A percentile compares a stretch with the other conserved stretches of the same genome.
These are phyloP conservation scores for Quercus rubra DNA, from an alignment of 306 rosid genomes.

Conservation along the genomic window DNA sequence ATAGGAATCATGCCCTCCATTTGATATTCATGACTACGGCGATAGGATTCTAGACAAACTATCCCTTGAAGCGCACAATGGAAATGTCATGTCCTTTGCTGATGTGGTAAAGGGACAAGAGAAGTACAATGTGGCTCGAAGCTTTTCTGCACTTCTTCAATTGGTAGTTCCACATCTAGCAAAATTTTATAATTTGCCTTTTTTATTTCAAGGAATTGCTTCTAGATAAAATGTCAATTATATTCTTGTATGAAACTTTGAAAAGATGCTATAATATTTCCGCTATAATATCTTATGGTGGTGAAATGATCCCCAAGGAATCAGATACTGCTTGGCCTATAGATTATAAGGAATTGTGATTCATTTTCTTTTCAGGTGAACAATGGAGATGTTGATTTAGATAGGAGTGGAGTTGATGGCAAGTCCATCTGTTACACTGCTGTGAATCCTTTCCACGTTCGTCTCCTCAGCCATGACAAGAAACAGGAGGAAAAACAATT, in stretches of 20 bases:
- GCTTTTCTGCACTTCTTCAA: slow-evolving; percentile 89
- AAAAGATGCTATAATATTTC: not conserved
- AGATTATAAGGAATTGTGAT: not conserved
- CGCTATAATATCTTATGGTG: not conserved
- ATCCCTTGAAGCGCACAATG: slow-evolving; percentile 49
- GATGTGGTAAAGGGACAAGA: slow-evolving; percentile 69
- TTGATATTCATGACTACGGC: slow-evolving; percentile 81
- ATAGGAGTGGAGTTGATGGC: slow-evolving; percentile 42
- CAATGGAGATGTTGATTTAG: slow-evolving; percentile 69
- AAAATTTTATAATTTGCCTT: no score
- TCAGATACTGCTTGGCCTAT: not conserved
- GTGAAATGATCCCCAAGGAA: not conserved
- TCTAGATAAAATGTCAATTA: not conserved
- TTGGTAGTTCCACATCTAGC: slow-evolving; percentile 49
- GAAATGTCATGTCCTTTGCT: slow-evolving; percentile 46
- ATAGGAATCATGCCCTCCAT: slow-evolving; percentile 76
- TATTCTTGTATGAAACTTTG: not conserved
- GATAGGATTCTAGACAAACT: slow-evolving; percentile 61
- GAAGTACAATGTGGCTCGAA: slow-evolving; percentile 75
- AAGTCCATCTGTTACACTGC: slow-evolving; percentile 55
- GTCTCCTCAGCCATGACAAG: slow-evolving; percentile 48
- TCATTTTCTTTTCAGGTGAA: slow-evolving; percentile 62
- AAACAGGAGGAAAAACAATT: slow-evolving; percentile 19
- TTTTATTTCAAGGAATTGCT: not conserved
- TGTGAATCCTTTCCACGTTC: slow-evolving; percentile 62